These are phyloP conservation scores for Clarireedia hainanense DNA, from an alignment of 2,329 filamentous ascomycete genomes.

Conservation along the genomic window DNA sequence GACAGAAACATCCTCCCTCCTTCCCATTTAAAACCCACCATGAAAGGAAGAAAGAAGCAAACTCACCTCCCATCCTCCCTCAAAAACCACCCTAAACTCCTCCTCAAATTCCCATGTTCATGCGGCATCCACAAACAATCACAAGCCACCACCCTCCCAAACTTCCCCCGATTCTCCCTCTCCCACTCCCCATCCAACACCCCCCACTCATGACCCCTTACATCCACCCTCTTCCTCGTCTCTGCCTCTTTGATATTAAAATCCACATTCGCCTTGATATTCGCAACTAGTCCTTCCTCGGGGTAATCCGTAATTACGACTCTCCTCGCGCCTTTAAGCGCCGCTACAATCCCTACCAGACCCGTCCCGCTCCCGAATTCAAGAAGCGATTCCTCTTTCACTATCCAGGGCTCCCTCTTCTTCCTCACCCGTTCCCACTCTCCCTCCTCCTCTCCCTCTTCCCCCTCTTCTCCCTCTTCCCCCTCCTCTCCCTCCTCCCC, in stretches of 20 bases:
- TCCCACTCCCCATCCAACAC: constrained; percentile 31
- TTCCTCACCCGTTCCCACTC: constrained; percentile 30
- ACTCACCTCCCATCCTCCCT: constrained; percentile 32
- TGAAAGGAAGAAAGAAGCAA: background rate
- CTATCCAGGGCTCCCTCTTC: constrained; percentile 11
- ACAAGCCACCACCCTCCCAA: constrained; percentile 58
- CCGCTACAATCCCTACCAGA: constrained; percentile 43
- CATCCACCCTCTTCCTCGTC: constrained; percentile 32
- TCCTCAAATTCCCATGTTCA: constrained; percentile 59
- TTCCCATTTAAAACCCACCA: background rate
- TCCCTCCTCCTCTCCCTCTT: constrained; percentile 6
- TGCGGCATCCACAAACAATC: constrained; percentile 71
- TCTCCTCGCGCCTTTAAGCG: constrained; percentile 39
- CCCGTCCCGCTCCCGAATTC: constrained; percentile 63
- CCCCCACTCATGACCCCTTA: constrained; percentile 61
- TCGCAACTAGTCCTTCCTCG: constrained; percentile 48
- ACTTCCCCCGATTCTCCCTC: constrained; percentile 32
- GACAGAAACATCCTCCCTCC: background rate
- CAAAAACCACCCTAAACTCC: constrained; percentile 57
- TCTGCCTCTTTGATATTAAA: constrained; percentile 40
- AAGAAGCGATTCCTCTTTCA: constrained; percentile 30
- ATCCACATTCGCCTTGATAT: constrained; percentile 49
- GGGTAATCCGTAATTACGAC: constrained; percentile 64
- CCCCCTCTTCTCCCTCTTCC: constrained; percentile 30
- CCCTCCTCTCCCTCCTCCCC: constrained; percentile 6